Base-by-base conservation (phyloP, 2,329 filamentous ascomycete genomes). In the Fusarium sp. region DNA sequence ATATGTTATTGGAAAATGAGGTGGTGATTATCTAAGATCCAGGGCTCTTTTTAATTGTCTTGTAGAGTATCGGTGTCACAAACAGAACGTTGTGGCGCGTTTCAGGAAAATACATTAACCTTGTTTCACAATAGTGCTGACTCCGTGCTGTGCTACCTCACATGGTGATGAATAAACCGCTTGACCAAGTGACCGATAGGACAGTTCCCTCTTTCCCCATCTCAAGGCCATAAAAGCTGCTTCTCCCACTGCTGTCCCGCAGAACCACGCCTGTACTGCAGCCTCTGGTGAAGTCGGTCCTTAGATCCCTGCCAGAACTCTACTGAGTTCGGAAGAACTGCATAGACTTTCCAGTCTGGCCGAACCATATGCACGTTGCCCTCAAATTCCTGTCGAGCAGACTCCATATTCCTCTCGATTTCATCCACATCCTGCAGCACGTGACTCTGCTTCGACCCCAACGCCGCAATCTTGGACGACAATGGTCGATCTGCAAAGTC, bases 271-370 rank as follows among this genome's bases (percentile, higher is more conserved):
- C 4, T 10, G 19, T 62, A 62, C 6, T 27, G 7, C 17, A 62
- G 13, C 22, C 59, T 20, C 25, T 56, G 56, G 17, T 62, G 59
- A 3, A 62, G 10, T 1, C 59, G 59, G n/a, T 62, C 48, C 20
- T 20, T 39, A 3, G 59, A 62, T 32, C 56, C 59, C 22, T 62
- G 59, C 59, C 59, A 62, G 20, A 62, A 62, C 17, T 62, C 59
- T 6, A 62, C 41, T 0, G 19, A 22, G 3, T 46, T n/a, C 1
- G 59, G 59, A 1, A 9, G 25, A 4, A 62, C 59, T 4, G 59
- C 59, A 19, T 62, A 62, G 6, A 62, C 56, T 6, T 47, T 27
- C 59, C 59, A 62, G n/a, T 3, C 48, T 35, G 7, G 37, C 30
- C 2, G 48, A 25, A 15, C 11, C 9, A n/a, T 20, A 7, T 56